Base-by-base conservation (phyloP, 2,329 filamentous ascomycete genomes). In the Neobulgaria alba region DNA sequence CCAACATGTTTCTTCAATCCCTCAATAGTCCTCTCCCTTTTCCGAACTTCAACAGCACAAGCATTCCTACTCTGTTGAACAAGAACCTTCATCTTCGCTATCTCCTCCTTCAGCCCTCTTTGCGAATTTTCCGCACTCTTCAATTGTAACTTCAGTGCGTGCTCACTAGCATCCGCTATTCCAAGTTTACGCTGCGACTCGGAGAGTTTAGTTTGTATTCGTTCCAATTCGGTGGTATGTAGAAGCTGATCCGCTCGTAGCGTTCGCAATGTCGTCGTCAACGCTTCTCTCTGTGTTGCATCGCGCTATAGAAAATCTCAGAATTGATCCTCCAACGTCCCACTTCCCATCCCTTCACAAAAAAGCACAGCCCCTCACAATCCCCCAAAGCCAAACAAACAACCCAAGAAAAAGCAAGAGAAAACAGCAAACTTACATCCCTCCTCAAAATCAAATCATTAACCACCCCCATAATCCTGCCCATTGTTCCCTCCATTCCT, bases 401-500 rank as follows among this genome's bases (percentile, higher is more conserved):
- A 10, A 5, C 2, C 4, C 10, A 21, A 5, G 21, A 18, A 4
- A 14, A 32, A 19, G 9, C n/a, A n/a, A n/a, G n/a, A n/a, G 10
- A 34, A 19, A 33, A 36, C 26, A 21, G 4, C 17, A 35, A 41
- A 69, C 79, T 54, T 68, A 94, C 87, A 61, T 98, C 92, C 68
- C 89, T 78, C 51, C 89, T 77, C 45, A 95, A 62, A 44, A 98
- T 86, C 53, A 98, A 65, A 59, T 98, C 92, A 63, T 98, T 95
- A 36, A 98, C 79, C 17, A 98, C 73, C 58, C 90, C 85, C 66
- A 98, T 95, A 54, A 96, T 81, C 51, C 79, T 77, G 15, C 84
- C 82, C 79, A 92, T 90, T 14, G 84, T 85, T 37, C 73, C 75
- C 57, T 74, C 73, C 29, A 76, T 70, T 72, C 72, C 49, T 80